phyloP scores from a whole-genome alignment of 192 early-diverging fungal species.

The Entomortierella chlamydospora region DNA sequence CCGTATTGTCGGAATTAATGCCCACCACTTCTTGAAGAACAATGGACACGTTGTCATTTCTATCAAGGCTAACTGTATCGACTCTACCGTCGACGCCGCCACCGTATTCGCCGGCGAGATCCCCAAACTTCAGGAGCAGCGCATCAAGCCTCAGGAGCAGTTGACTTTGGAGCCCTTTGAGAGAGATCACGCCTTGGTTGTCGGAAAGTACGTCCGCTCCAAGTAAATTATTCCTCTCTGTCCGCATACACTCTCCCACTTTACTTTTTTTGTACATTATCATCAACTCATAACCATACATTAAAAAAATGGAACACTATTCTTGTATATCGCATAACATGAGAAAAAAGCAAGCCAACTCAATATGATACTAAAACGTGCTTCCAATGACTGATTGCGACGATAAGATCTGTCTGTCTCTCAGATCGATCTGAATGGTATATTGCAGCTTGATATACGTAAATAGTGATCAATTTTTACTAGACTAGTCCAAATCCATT shows the following conservation, averaged over 20 bases:
- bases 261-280: background rate
- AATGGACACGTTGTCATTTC: slow-evolving; percentile 98
- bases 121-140: slow-evolving; percentile 91
- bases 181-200: slow-evolving; percentile 97
- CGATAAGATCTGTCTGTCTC: too few species aligned
- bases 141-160: slow-evolving; percentile 94
- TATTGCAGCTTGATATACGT: background rate
- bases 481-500: slow-evolving; percentile 95
- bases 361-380: too few species aligned
- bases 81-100: slow-evolving; percentile 96
- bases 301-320: background rate
- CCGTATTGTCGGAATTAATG: slow-evolving; percentile 97
- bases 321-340: background rate
- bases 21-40: slow-evolving; percentile 98
- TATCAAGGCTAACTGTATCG: slow-evolving; percentile 99
- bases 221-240: slow-evolving; percentile 51
- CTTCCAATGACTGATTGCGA: too few species aligned
- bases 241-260: background rate
- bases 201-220: slow-evolving; percentile 83
- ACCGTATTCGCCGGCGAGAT: slow-evolving; percentile 98
- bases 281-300: background rate
- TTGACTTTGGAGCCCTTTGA: slow-evolving; percentile 98
- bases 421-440: too few species aligned
- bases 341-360: too few species aligned
- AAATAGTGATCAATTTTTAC: slow-evolving; percentile 5